Base-by-base conservation (phyloP, 257 asterid genomes). In the Eucommia ulmoides region DNA sequence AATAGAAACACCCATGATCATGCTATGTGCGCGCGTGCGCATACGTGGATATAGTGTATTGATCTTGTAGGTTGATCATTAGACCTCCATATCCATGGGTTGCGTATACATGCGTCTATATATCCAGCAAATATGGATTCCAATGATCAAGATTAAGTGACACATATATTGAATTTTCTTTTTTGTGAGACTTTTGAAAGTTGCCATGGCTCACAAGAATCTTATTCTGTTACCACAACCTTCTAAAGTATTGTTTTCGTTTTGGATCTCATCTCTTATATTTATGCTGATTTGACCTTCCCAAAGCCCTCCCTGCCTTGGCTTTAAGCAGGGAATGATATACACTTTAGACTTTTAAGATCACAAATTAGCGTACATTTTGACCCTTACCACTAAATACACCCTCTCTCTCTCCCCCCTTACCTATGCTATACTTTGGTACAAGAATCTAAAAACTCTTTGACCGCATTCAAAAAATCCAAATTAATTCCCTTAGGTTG, bases 201-300 rank as follows among this genome's bases (percentile, higher is more conserved):
- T n/a, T n/a, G n/a, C n/a, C n/a, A n/a, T n/a, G n/a, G n/a, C n/a
- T n/a, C n/a, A 45, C 29, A 23, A 52, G 68, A 66, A 66, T 72
- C 63, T 48, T 35, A 60, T 72, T 67, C 58, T 54, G 41, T 38
- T 26, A 19, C 56, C 49, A 60, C 55, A 25, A 51, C 50, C 42
- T 23, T 12, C n/a, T 11, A 56, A 60, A 53, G 29, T 22, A 2
- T 19, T 41, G 23, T 56, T 19, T 33, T 15, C 33, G 14, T 18
- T 49, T 50, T 23, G 60, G 47, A 45, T 54, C 47, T 44, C 45
- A 8, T 20, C 47, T 45, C 50, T 20, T 20, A 15, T 22, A 22
- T 20, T 42, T 46, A 53, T 9, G 7, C n/a, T 52, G 58, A 60
- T 65, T 70, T 57, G 64, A 65, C 57, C 46, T 33, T 51, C 47